Base-by-base conservation (phyloP, 2,329 filamentous ascomycete species). In the Nemania bipapillata region DNA sequence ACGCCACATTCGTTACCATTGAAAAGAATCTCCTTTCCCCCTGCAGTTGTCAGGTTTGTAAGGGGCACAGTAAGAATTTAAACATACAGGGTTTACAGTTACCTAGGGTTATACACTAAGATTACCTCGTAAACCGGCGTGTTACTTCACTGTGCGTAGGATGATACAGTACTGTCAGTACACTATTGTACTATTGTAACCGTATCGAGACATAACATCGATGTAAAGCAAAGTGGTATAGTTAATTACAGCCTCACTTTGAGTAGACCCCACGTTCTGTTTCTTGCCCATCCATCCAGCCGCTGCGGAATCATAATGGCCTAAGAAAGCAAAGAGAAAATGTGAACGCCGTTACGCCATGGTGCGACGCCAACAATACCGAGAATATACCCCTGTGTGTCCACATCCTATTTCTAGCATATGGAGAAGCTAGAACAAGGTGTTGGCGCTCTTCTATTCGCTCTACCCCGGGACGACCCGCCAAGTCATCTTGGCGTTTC, bases 361-460 rank as follows among this genome's bases (percentile, higher is more conserved):
- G 54, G 64, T 54, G 64, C 52, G 58, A 63, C 53, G 58, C 53
- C n/a, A 53, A 55, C 22, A 57, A 52, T 62, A 66, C 42, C 49
- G 7, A 55, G 35, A 26, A n/a, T 40, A 49, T 37, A 0, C 28
- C 55, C 62, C 42, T 54, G 53, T 26, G 54, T 65, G 49, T 20
- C 26, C 54, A 62, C 47, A 47, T 63, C 28, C 67, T 69, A 67
- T 69, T 69, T 69, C 59, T 47, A 35, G 63, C 49, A 63, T 28
- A 15, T 54, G 26, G 40, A 26, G 24, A 64, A 26, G 26, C 63
- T 61, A 57, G 59, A 66, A 40, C 45, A 20, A 4, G 55, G 26
- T 28, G 65, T 24, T 63, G 68, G 54, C 59, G 49, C 26, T n/a
- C 12, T 68, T 22, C 40, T 22, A 67, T 70, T 67, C 68, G 64